phyloP scores from a whole-genome alignment of 2,329 filamentous ascomycete species.

The Phialemonium atrogriseum region DNA sequence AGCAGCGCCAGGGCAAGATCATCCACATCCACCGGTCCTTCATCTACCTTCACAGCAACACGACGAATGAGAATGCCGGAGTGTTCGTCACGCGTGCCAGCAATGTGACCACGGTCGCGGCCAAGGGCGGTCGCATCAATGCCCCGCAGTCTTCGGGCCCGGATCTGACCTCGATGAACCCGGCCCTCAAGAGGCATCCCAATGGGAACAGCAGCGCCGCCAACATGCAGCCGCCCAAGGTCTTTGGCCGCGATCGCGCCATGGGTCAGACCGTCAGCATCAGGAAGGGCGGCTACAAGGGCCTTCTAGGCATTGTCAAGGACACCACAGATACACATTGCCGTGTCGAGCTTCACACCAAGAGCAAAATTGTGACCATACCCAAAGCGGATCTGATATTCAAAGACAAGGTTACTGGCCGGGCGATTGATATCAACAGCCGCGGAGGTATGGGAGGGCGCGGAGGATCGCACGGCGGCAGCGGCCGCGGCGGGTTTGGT shows the following conservation, averaged over 20 bases:
- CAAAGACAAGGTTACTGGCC: conserved; percentile 76
- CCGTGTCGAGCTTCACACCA: conserved; percentile 87
- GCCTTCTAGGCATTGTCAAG: conserved; percentile 88
- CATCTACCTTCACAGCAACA: conserved; percentile 80
- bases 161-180: conserved; percentile 87
- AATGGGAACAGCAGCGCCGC: conserved; percentile 43
- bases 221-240: conserved; percentile 57
- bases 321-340: conserved; percentile 82
- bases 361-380: conserved; percentile 83
- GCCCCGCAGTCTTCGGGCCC: conserved; percentile 49
- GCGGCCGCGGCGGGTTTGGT: conserved; percentile 14
- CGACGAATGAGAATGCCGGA: conserved; percentile 76
- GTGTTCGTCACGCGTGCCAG: conserved; percentile 81
- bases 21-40: conserved; percentile 91
- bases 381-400: conserved; percentile 74
- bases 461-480: conserved; percentile 30
- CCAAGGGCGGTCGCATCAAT: conserved; percentile 77
- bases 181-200: conserved; percentile 67
- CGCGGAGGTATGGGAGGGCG: conserved; percentile 35
- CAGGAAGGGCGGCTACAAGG: conserved; percentile 82
- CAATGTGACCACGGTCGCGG: conserved; percentile 85
- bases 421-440: conserved; percentile 62
- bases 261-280: conserved; percentile 90
- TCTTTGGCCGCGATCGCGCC: conserved; percentile 71
- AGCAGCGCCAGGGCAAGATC: conserved; percentile 79